phyloP scores from a whole-genome alignment of 73 alveolate genomes.

The Halteria grandinella region DNA sequence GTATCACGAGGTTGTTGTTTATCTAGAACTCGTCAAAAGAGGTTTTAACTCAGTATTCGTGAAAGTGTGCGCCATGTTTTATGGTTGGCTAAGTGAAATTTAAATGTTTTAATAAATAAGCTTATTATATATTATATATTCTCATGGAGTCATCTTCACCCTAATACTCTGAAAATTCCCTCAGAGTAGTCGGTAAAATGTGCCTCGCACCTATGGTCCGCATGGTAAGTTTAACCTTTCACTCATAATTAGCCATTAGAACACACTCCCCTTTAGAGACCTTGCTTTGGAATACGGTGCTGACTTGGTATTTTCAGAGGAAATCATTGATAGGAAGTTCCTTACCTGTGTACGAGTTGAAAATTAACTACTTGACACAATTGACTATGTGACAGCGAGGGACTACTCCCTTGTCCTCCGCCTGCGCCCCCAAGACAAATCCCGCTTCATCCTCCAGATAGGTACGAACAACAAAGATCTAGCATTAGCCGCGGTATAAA shows the following conservation, averaged over 20 bases:
- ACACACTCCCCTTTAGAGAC: slow-evolving; percentile 59
- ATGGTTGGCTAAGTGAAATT: too few species aligned
- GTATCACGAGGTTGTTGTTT: slow-evolving; percentile 46
- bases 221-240: slow-evolving; percentile 4
- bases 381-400: slow-evolving; percentile 41
- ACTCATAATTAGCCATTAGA: not conserved
- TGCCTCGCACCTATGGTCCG: slow-evolving; percentile 74
- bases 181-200: not conserved
- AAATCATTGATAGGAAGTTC: slow-evolving; percentile 76
- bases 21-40: slow-evolving; percentile 56
- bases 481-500: slow-evolving; percentile 56
- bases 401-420: slow-evolving; percentile 52
- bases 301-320: slow-evolving; percentile 77
- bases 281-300: slow-evolving; percentile 57
- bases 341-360: slow-evolving; percentile 54
- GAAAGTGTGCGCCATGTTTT: too few species aligned
- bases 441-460: slow-evolving; percentile 60
- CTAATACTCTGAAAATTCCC: too few species aligned
- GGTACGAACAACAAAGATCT: slow-evolving; percentile 64
- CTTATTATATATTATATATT: too few species aligned
- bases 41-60: slow-evolving; percentile 48
- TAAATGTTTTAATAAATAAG: too few species aligned
- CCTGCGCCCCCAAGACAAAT: slow-evolving; percentile 51
- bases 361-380: slow-evolving; percentile 23
- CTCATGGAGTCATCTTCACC: too few species aligned